Conservation (phyloP, 2,329 filamentous ascomycete species). For the Trichophyton mentagrophytes region DNA sequence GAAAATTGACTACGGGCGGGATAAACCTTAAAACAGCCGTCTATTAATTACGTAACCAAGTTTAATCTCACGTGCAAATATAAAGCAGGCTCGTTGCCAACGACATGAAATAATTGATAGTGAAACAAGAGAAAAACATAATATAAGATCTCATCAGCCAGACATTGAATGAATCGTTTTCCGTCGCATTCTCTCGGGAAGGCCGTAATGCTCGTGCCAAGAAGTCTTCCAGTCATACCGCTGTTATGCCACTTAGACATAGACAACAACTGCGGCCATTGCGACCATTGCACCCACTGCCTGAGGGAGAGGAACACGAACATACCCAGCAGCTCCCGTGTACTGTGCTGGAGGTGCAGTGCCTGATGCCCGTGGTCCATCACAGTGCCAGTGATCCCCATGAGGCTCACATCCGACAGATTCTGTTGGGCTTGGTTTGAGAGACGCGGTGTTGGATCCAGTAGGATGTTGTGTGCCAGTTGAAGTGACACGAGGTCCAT, state of each 20-base stretch:
- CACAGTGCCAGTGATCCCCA: constrained; percentile 17
- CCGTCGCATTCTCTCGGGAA: neutral
- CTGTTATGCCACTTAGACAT: neutral
- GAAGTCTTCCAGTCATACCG: neutral
- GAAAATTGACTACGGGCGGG: neutral
- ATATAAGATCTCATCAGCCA: too few relatives aligned
- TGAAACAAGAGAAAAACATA: too few relatives aligned
- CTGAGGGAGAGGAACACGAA: neutral
- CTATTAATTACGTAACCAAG: neutral
- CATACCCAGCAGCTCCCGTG: constrained; percentile 5
- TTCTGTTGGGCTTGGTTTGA: constrained; percentile 11
- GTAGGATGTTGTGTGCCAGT: neutral
- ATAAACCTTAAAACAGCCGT: neutral
- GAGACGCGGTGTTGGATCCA: constrained; percentile 7
- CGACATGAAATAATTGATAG: neutral
- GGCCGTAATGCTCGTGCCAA: neutral
- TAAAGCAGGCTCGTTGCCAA: neutral
- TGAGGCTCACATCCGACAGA: constrained; percentile 15
- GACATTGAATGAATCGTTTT: too few relatives aligned
- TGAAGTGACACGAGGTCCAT: too few relatives aligned
- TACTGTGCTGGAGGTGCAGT: constrained; percentile 1
- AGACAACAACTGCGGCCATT: constrained; percentile 6
- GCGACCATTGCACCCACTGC: constrained; percentile 1
- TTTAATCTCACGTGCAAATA: neutral
- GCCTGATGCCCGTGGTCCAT: constrained; percentile 3